Evolutionary conservation across 352 stramenopile genomes (phyloP).

Genomic region (Pythium rishiriense): DNA sequence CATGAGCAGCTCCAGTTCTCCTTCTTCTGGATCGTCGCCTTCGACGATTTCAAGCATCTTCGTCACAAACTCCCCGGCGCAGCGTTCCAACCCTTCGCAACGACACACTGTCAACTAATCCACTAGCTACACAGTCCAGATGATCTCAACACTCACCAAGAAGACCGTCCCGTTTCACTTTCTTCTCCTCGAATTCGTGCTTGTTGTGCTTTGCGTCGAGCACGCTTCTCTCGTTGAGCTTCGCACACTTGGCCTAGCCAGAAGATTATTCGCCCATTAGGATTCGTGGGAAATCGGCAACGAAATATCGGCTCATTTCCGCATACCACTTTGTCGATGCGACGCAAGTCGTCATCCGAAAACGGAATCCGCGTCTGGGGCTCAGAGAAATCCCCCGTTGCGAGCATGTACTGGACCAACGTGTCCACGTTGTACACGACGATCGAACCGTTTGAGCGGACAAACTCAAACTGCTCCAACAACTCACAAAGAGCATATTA

Average conservation of each 20-base stretch:
- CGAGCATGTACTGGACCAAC: constrained; percentile 87
- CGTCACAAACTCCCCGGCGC: constrained; percentile 82
- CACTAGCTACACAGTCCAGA: not conserved
- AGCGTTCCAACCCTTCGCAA: constrained; percentile 72
- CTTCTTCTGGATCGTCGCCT: constrained; percentile 72
- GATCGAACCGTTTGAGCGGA: constrained; percentile 76
- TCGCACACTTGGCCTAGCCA: constrained; percentile 57
- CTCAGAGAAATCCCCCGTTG: constrained; percentile 88
- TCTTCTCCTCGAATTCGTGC: constrained; percentile 76
- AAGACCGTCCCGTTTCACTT: constrained; percentile 81
- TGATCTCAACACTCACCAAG: constrained; percentile 40
- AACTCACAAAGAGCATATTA: not conserved
- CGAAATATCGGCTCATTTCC: not conserved
- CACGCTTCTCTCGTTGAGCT: constrained; percentile 66
- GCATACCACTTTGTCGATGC: constrained; percentile 70
- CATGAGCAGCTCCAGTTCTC: constrained; percentile 81
- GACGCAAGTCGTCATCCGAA: constrained; percentile 73
- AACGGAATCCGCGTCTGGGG: constrained; percentile 88
- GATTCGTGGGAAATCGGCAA: not conserved
- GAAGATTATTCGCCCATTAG: not conserved
- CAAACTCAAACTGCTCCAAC: constrained; percentile 73
- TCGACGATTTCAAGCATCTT: constrained; percentile 88
- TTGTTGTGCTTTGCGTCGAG: constrained; percentile 75
- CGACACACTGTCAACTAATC: not conserved
- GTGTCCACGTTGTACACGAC: constrained; percentile 87